Evolutionary conservation across 805 yeast genomes (phyloP), one percentile per base, ranked within the genome.

Genomic region (Cyberlindnera veronae): DNA sequence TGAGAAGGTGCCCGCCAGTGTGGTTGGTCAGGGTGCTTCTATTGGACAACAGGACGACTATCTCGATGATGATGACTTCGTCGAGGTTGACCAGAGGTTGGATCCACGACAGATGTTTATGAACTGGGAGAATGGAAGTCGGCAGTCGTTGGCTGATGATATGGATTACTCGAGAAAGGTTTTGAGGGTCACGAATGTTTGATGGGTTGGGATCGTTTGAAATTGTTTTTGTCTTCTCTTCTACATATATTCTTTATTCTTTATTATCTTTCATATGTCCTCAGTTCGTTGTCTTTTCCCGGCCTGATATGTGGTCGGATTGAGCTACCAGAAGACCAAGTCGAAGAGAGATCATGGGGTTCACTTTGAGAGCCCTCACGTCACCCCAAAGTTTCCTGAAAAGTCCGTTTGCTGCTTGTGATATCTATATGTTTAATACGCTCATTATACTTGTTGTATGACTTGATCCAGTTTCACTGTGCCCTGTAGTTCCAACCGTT

Each of bases 111-210:
- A 69, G 33, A 66, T 76, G 64, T 69, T 71, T 45, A 67, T 73
- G 69, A 62, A 62, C 40, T 68, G 70, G 64, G 73, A 64, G 33
- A 68, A 68, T 49, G 69, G 67, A 26, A 71, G 78, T 7, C 59
- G 66, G 32, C 61, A 69, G 33, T 66, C 76, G 24, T 53, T 79
- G 26, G 74, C 68, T 15, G 85, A 79, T 53, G 74, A 79, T 41
- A 66, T 67, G 46, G 84, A 79, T 51, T 79, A 79, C 50, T 67
- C 76, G 4, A 62, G 84, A 31, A 65, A 72, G 42, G 81, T 79
- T 6, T 60, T 79, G 27, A 60, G 76, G 28, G 80, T 79, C 19
- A 69, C 79, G 5, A 79, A 79, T 48, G 54, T 27, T 14, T n/a
- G n/a, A n/a, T n/a, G n/a, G n/a, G n/a, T n/a, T n/a, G n/a, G n/a